Conservation (phyloP, 495 filamentous ascomycete genomes). For the Daldinia vernicosa region DNA sequence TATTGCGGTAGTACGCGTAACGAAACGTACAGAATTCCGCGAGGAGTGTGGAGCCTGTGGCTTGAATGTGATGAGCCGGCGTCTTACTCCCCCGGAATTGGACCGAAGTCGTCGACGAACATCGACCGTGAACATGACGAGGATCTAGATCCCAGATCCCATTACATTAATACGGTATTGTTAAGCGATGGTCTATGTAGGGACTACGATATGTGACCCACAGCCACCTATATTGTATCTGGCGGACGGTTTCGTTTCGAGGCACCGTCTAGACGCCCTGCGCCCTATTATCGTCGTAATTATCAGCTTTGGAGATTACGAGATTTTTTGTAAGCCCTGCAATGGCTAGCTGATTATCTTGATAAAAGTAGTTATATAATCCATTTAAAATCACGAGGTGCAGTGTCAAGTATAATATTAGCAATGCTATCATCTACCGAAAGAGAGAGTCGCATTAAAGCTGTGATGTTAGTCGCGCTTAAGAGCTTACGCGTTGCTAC, state of each 20-base stretch:
- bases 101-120: constrained; percentile 5
- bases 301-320: constrained; percentile 26
- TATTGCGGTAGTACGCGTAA: constrained; percentile 34
- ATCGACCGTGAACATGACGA: neutral
- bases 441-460: neutral
- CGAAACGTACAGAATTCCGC: neutral
- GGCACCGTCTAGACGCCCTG: constrained; percentile 17
- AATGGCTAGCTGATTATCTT: constrained; percentile 22
- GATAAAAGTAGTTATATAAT: constrained; percentile 27
- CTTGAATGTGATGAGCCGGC: constrained; percentile 12
- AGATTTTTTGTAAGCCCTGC: constrained; percentile 22
- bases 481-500: constrained; percentile 35
- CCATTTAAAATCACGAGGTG: constrained; percentile 18
- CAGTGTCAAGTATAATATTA: neutral
- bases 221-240: constrained; percentile 2
- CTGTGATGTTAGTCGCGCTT: constrained; percentile 4
- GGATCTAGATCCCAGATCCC: constrained; percentile 20
- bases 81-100: constrained; percentile 22
- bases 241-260: constrained; percentile 4
- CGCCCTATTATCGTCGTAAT: constrained; percentile 22
- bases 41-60: constrained; percentile 22
- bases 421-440: constrained; percentile 25
- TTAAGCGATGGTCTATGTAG: constrained; percentile 8
- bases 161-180: constrained; percentile 14
- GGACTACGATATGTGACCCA: constrained; percentile 18